Conservation (phyloP, 2,329 filamentous ascomycete species). For the Grosmannia penicillata region DNA sequence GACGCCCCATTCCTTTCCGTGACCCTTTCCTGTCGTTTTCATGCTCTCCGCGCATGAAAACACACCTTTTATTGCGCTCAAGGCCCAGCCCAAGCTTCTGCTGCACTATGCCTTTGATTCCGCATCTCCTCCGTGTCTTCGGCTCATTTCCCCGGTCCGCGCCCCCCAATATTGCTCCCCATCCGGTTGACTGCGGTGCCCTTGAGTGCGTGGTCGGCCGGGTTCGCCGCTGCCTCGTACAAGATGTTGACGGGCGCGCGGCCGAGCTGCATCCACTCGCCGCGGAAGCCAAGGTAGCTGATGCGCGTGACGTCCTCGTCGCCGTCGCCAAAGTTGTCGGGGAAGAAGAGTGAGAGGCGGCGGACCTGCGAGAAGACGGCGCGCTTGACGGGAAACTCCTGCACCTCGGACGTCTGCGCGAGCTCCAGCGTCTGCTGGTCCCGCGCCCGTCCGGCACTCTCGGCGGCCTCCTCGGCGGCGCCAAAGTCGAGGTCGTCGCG, state of each 20-base stretch:
- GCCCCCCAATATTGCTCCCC: slow-evolving; percentile 37
- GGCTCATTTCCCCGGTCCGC: slow-evolving; percentile 9
- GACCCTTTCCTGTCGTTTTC: background rate
- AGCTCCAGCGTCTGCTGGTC: slow-evolving; percentile 59
- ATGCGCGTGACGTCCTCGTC: slow-evolving; percentile 69
- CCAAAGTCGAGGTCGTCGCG: slow-evolving; percentile 74
- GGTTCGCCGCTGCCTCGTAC: slow-evolving; percentile 90
- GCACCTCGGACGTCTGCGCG: slow-evolving; percentile 63
- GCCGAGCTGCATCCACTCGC: slow-evolving; percentile 80
- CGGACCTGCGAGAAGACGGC: slow-evolving; percentile 80
- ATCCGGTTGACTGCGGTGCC: slow-evolving; percentile 39
- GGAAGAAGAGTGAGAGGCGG: slow-evolving; percentile 71
- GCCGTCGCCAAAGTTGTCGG: slow-evolving; percentile 73
- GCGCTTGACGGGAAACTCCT: slow-evolving; percentile 79
- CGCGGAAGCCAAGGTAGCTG: slow-evolving; percentile 81
- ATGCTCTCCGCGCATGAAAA: too few species aligned
- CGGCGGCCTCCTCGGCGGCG: slow-evolving; percentile 50
- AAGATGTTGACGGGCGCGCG: slow-evolving; percentile 72
- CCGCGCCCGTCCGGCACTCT: slow-evolving; percentile 29
- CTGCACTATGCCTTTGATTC: background rate
- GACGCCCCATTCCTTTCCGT: background rate
- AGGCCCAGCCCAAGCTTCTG: too few species aligned
- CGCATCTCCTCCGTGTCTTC: background rate
- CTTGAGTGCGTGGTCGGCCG: slow-evolving; percentile 64
- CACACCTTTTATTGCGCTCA: too few species aligned